Conservation (phyloP, 2,329 filamentous ascomycete genomes). For the Cryphonectria nitschkei region DNA sequence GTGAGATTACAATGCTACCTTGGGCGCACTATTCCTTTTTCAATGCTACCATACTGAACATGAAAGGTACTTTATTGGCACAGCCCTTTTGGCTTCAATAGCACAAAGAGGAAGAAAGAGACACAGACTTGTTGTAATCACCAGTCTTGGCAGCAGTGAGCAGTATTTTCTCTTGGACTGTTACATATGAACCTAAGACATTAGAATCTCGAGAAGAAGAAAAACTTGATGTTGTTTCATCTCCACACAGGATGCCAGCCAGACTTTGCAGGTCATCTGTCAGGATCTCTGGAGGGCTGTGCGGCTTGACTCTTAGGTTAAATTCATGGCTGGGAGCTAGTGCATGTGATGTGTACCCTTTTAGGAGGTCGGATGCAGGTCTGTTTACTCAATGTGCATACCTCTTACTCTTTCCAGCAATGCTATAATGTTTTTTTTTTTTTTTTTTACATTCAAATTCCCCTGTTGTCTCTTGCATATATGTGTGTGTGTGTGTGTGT, state of each 20-base stretch:
- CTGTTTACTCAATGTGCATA: background rate
- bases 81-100: background rate
- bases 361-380: background rate
- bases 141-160: too few species aligned
- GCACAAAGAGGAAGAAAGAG: too few species aligned
- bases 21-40: conserved; percentile 5
- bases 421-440: too few species aligned
- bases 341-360: conserved; percentile 2
- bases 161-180: too few species aligned
- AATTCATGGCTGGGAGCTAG: background rate
- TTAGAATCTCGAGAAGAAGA: too few species aligned
- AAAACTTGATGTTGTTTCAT: background rate
- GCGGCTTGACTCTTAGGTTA: background rate
- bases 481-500: background rate
- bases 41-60: background rate
- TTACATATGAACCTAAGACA: background rate
- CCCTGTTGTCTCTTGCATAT: background rate
- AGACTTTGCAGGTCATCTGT: conserved; percentile 9
- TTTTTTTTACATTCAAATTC: background rate
- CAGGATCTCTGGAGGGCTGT: conserved; percentile 4
- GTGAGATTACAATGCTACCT: conserved; percentile 14
- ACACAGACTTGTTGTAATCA: background rate
- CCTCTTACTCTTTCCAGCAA: background rate
- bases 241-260: background rate
- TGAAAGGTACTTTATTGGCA: background rate